These are phyloP conservation scores for Capillidium rhysosporum DNA, from an alignment of 371 early-diverging fungal genomes.

Conservation along the genomic window DNA sequence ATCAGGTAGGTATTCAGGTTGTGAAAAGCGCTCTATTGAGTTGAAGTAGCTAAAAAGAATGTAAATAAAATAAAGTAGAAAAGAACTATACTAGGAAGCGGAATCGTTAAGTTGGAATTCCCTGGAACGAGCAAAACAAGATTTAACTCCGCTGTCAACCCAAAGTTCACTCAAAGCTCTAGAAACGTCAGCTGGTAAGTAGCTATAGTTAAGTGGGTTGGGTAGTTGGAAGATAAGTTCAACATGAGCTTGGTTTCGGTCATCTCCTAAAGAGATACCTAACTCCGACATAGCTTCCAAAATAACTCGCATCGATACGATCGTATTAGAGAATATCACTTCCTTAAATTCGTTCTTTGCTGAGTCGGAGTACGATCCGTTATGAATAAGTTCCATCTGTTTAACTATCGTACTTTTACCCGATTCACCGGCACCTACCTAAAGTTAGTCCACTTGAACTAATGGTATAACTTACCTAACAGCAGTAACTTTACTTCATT, in stretches of 20 bases:
- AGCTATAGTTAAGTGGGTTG: conserved; percentile 61
- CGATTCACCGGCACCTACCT: conserved; percentile 87
- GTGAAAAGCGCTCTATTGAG: conserved; percentile 70
- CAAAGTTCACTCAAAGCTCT: conserved; percentile 60
- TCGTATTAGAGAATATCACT: conserved; percentile 84
- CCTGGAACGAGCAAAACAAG: conserved; percentile 60
- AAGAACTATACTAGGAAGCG: conserved; percentile 50
- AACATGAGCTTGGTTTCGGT: conserved; percentile 36
- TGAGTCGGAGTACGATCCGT: conserved; percentile 65
- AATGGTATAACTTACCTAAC: conserved; percentile 34
- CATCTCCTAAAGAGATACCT: conserved; percentile 38
- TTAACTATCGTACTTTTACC: conserved; percentile 93
- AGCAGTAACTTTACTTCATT: conserved; percentile 92
- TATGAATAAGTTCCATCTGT: conserved; percentile 93
- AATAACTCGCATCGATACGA: conserved; percentile 85
- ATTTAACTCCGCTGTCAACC: conserved; percentile 61
- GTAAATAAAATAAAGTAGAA: not conserved
- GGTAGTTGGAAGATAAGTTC: conserved; percentile 56
- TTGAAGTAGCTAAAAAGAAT: conserved; percentile 55
- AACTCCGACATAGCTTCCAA: conserved; percentile 79
- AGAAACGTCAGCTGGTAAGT: conserved; percentile 52
- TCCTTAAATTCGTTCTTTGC: conserved; percentile 81
- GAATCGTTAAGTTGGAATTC: conserved; percentile 89
- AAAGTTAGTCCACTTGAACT: not conserved
- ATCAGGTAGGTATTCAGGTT: conserved; percentile 52